Percentiles rank a stretch among this genome's conserved stretches.
Conservation (phyloP, 768 basidiomycete species). For the Xerocomus spinulosus region DNA sequence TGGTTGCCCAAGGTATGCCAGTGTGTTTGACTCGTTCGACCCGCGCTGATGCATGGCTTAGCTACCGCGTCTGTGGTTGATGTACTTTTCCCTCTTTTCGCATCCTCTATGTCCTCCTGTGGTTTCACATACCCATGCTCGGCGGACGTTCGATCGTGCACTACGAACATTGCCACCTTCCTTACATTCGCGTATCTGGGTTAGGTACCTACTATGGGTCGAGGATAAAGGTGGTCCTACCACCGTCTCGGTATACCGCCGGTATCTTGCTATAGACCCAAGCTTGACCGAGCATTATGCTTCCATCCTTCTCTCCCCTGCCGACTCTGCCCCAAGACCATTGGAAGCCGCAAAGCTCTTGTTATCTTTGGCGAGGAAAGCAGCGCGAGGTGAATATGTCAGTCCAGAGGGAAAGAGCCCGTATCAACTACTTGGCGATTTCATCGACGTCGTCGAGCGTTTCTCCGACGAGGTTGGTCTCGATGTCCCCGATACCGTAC, state of each 20-base stretch:
- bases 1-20: conserved; percentile 81
- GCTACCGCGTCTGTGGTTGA: conserved; percentile 92
- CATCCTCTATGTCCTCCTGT: conserved; percentile 85
- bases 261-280: conserved; percentile 82
- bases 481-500: conserved; percentile 69
- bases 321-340: conserved; percentile 64
- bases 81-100: conserved; percentile 85
- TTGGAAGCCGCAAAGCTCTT: conserved; percentile 92
- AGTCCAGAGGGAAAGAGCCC: conserved; percentile 94
- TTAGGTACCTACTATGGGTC: conserved; percentile 88
- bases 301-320: conserved; percentile 55
- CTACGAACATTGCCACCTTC: conserved; percentile 91
- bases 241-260: conserved; percentile 77
- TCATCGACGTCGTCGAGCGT: conserved; percentile 86
- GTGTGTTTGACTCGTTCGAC: background rate
- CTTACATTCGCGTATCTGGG: conserved; percentile 89
- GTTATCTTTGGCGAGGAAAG: conserved; percentile 77
- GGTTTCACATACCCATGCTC: conserved; percentile 84
- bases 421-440: conserved; percentile 90
- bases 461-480: conserved; percentile 91
- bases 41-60: conserved; percentile 30
- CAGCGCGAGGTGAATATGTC: conserved; percentile 74
- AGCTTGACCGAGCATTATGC: conserved; percentile 78
- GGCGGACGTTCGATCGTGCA: conserved; percentile 91
- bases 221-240: conserved; percentile 77